Conservation (phyloP, 257 asterid genomes). For the Misopates orontium region DNA sequence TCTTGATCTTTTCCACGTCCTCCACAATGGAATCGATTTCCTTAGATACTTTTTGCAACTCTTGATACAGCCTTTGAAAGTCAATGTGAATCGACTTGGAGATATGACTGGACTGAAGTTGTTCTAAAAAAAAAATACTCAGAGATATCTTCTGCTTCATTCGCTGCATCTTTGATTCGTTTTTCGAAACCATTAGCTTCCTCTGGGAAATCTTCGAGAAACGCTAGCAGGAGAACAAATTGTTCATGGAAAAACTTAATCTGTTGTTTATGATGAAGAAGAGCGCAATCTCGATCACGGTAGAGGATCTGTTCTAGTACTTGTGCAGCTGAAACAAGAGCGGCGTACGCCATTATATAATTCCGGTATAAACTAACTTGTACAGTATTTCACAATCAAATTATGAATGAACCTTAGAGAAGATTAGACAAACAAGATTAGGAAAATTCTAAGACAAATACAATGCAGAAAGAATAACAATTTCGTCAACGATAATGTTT, state of each 20-base stretch:
- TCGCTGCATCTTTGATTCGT: constrained; percentile 14
- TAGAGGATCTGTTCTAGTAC: background rate
- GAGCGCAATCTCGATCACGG: background rate
- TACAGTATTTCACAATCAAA: too few species aligned
- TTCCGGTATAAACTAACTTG: background rate
- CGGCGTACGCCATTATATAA: background rate
- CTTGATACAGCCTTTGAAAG: background rate
- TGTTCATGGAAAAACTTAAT: background rate
- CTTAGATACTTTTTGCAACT: background rate
- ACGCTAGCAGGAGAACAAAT: background rate
- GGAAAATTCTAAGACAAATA: background rate
- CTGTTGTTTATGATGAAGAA: background rate
- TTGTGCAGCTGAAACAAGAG: background rate
- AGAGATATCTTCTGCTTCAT: background rate
- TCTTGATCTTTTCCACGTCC: constrained; percentile 4
- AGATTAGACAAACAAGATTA: background rate
- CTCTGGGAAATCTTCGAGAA: constrained; percentile 23
- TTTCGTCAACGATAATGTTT: background rate
- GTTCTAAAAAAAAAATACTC: background rate
- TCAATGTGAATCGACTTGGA: background rate
- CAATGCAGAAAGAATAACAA: too few species aligned
- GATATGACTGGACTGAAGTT: too few species aligned
- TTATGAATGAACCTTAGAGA: background rate
- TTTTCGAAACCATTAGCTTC: constrained; percentile 5
- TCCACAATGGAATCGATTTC: constrained; percentile 1